Conservation (phyloP, 2,329 filamentous ascomycete genomes). For the Atkinsonella hypoxylon region DNA sequence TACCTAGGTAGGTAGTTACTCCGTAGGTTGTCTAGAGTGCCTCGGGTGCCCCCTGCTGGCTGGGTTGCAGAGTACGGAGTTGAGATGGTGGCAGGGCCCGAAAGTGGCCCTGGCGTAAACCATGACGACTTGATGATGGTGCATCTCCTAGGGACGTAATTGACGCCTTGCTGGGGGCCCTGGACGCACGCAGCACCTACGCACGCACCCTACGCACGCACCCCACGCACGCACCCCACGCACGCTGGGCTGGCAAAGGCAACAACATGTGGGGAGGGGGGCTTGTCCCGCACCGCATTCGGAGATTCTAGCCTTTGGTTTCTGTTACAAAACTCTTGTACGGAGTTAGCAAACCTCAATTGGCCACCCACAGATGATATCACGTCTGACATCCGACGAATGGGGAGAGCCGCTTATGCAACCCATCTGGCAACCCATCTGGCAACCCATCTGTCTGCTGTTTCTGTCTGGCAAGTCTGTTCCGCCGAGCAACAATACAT, state of each 20-base stretch:
- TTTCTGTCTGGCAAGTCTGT: too few species aligned
- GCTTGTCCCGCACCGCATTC: slow-evolving; percentile 13
- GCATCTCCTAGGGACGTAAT: slow-evolving; percentile 7
- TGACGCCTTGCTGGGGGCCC: too few species aligned
- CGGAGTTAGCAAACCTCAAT: slow-evolving; percentile 19
- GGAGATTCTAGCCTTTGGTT: slow-evolving; percentile 15
- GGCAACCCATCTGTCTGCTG: too few species aligned
- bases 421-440: too few species aligned
- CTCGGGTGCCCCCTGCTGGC: not conserved
- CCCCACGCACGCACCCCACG: too few species aligned
- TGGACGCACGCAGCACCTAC: too few species aligned
- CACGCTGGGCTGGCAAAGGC: too few species aligned
- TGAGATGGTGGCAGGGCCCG: slow-evolving; percentile 3
- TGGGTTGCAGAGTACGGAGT: not conserved
- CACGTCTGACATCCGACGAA: slow-evolving; percentile 14
- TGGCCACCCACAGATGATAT: slow-evolving; percentile 10
- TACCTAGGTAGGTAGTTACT: too few species aligned
- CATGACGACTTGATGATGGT: slow-evolving; percentile 5
- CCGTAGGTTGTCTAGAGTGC: too few species aligned
- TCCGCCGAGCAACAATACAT: not conserved
- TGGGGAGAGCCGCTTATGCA: slow-evolving; percentile 9
- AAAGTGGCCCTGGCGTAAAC: not conserved
- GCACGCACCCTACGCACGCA: too few species aligned
- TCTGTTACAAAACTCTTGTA: slow-evolving; percentile 26
- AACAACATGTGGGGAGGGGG: slow-evolving; percentile 19